phyloP scores from a whole-genome alignment of 805 yeast species.

The Ogataea degrootiae region DNA sequence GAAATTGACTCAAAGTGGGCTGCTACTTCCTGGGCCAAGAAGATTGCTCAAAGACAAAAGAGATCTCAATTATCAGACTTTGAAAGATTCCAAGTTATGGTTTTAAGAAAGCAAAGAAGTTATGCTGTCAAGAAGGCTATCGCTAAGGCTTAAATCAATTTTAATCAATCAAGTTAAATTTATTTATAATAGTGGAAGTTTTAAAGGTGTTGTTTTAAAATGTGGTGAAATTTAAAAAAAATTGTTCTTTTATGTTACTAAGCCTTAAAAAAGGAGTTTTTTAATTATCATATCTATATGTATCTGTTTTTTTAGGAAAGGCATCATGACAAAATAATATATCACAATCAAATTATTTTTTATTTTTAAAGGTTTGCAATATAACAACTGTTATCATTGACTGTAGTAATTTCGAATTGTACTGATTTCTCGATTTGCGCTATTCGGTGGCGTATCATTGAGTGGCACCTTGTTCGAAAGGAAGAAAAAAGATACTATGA shows the following conservation, averaged over 20 bases:
- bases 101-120: constrained; percentile 96
- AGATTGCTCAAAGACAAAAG: constrained; percentile 91
- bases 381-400: no score
- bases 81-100: constrained; percentile 99
- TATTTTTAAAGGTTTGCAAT: background rate
- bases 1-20: constrained; percentile 89
- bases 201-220: background rate
- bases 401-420: no score
- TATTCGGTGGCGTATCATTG: no score
- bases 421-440: no score
- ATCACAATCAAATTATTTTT: constrained; percentile 1
- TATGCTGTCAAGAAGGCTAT: constrained; percentile 92
- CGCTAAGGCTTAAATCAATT: constrained; percentile 74
- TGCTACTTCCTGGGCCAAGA: constrained; percentile 94
- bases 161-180: background rate
- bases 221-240: background rate
- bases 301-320: background rate
- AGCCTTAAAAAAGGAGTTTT: background rate
- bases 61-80: constrained; percentile 93
- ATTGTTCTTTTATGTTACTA: background rate
- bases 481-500: no score
- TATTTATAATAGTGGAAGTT: background rate
- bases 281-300: background rate
- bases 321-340: background rate
- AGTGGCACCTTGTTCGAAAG: no score